phyloP scores from a whole-genome alignment of 2,329 filamentous ascomycete species.

The Exophiala dermatitidis region DNA sequence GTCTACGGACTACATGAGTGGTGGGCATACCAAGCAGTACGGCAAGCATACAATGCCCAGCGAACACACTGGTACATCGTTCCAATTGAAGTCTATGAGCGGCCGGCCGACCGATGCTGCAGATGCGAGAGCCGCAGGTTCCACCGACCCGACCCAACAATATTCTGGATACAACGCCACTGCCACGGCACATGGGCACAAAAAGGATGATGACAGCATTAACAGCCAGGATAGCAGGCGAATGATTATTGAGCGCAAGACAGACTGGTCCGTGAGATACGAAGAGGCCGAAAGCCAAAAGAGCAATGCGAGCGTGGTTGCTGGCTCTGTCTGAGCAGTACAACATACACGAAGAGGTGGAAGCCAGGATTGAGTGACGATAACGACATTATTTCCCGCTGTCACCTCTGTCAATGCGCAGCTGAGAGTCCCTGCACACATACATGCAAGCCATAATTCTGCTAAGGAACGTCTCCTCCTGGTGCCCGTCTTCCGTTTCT shows the following conservation, averaged over 20 bases:
- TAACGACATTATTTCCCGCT: too few species aligned
- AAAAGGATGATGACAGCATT: conserved; percentile 6
- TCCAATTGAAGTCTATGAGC: conserved; percentile 6
- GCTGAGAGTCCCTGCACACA: too few species aligned
- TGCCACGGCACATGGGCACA: neutral
- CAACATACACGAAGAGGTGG: neutral
- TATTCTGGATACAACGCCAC: neutral
- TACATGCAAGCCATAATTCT: too few species aligned
- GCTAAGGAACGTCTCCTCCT: too few species aligned
- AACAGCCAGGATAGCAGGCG: conserved; percentile 10
- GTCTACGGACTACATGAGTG: conserved; percentile 3
- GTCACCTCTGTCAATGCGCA: too few species aligned
- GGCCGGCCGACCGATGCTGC: neutral
- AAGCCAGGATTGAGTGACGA: too few species aligned
- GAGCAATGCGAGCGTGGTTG: conserved; percentile 5
- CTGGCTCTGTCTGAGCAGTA: neutral
- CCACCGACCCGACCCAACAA: conserved; percentile 2
- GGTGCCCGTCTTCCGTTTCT: too few species aligned
- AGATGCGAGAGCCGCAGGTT: neutral
- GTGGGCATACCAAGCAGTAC: conserved; percentile 1
- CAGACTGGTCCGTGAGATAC: conserved; percentile 11
- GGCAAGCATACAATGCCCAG: conserved; percentile 1
- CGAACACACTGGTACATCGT: conserved; percentile 1
- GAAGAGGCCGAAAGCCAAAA: conserved; percentile 13
- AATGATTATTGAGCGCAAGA: conserved; percentile 12